Percentiles rank a stretch among this genome's conserved stretches.
Evolutionary conservation across 2,329 filamentous ascomycete genomes (phyloP).

Genomic region (Scolecobasidium constrictum): DNA sequence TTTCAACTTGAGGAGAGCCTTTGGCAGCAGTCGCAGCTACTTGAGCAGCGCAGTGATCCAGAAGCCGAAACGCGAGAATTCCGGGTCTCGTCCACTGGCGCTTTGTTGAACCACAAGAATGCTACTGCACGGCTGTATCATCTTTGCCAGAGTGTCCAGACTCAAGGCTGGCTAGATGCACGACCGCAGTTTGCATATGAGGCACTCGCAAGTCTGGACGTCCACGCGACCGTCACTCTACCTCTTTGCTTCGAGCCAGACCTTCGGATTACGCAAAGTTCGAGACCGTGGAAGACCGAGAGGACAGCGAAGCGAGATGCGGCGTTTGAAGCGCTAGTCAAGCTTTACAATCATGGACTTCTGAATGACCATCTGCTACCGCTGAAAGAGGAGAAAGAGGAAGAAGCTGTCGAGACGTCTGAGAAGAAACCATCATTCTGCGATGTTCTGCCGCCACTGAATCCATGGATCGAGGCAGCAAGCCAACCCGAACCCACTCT

Average conservation of each 20-base stretch:
- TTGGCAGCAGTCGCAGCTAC: conserved; percentile 30
- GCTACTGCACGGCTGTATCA: conserved; percentile 69
- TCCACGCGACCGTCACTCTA: conserved; percentile 55
- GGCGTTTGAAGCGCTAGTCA: conserved; percentile 67
- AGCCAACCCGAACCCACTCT: not conserved
- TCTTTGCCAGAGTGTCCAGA: conserved; percentile 58
- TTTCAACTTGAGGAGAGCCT: conserved; percentile 56
- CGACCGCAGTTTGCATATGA: conserved; percentile 57
- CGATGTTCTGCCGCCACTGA: not conserved
- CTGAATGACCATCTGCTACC: conserved; percentile 73
- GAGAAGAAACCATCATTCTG: conserved; percentile 8
- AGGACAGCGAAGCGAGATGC: conserved; percentile 68
- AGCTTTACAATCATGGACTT: conserved; percentile 58
- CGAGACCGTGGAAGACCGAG: conserved; percentile 55
- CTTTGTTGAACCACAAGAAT: conserved; percentile 55
- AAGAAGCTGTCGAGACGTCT: conserved; percentile 9
- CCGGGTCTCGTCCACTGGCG: conserved; percentile 31
- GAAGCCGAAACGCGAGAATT: conserved; percentile 29
- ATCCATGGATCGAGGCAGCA: conserved; percentile 4
- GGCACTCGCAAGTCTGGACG: conserved; percentile 20
- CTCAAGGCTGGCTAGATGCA: conserved; percentile 49
- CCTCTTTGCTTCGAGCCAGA: conserved; percentile 57
- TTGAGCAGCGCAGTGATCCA: conserved; percentile 35
- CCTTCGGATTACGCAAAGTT: conserved; percentile 44
- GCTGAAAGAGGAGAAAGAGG: conserved; percentile 9